Base-by-base conservation (phyloP, 768 basidiomycete genomes). In the Cystobasidium onofrii region DNA sequence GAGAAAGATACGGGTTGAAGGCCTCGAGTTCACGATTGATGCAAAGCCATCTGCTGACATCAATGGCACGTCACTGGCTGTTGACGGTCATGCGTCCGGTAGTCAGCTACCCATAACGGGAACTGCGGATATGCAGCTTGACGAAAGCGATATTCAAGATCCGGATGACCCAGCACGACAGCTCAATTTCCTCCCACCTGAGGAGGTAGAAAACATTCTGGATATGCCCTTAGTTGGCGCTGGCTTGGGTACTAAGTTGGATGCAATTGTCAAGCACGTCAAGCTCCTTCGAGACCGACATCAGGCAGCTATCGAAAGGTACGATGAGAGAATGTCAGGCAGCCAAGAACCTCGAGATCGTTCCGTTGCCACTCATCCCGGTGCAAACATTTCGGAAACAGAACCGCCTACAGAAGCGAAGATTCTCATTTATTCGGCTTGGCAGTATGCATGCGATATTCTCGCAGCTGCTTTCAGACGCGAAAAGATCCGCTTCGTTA, bases 351-450 rank as follows among this genome's bases (percentile, higher is more conserved):
- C 27, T 71, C 20, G 36, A 6, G 7, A 20, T 2, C 18, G 25
- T 13, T 2, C 6, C 27, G 7, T 15, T 20, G 17, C 29, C 20
- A 39, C 17, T 18, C 34, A 9, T 6, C 13, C 13, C 20, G 29
- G 23, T 27, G 29, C 25, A 73, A 27, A 25, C 15, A 39, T 39
- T 43, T 54, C 41, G 27, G 70, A 10, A 33, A 57, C 34, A 66
- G 41, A 17, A 10, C 41, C n/a, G 10, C 43, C 52, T 23, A 12
- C 75, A 13, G 70, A 74, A n/a, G 74, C 74, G 54, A 79, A 79
- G 64, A 54, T 77, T 39, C 74, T 79, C 57, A 64, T 79, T 65
- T 79, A 78, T 62, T 76, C 75, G 12, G 67, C 57, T n/a, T 73
- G 72, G 72, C 29, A 44, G 27, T 34, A 52, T 15, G 72, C 70